Conservation (phyloP, 352 stramenopile species). For the Pythium insidiosum region DNA sequence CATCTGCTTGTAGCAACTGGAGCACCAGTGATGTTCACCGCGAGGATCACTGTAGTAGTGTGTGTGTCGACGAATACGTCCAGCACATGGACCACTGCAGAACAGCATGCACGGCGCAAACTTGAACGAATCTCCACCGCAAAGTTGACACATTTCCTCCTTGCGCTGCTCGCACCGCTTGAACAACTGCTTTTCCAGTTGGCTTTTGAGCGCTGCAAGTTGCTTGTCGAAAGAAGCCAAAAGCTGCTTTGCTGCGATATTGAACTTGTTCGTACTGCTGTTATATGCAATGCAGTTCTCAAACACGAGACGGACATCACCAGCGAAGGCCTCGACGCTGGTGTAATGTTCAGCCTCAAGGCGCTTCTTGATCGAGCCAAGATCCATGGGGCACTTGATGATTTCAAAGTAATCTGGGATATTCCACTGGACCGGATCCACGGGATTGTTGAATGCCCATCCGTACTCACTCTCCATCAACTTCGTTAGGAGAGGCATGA, state of each 20-base stretch:
- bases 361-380: conserved; percentile 97
- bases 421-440: conserved; percentile 92
- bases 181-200: conserved; percentile 80
- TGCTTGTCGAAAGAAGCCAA: conserved; percentile 69
- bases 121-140: conserved; percentile 85
- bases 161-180: conserved; percentile 75
- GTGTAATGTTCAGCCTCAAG: conserved; percentile 94
- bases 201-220: conserved; percentile 55
- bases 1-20: conserved; percentile 87
- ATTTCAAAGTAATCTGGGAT: conserved; percentile 91
- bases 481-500: conserved; percentile 79
- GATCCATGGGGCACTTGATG: conserved; percentile 98
- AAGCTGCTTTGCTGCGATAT: conserved; percentile 77
- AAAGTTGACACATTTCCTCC: conserved; percentile 87
- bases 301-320: conserved; percentile 84
- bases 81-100: conserved; percentile 78
- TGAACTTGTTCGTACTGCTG: conserved; percentile 86
- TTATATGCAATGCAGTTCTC: conserved; percentile 90
- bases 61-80: conserved; percentile 77
- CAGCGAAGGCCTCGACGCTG: conserved; percentile 81
- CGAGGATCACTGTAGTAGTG: conserved; percentile 84
- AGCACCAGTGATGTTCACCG: conserved; percentile 84
- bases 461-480: conserved; percentile 87
- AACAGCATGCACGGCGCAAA: conserved; percentile 88
- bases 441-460: conserved; percentile 91